Percentiles rank a stretch among this genome's conserved stretches.
Conservation (phyloP, 371 early-diverging fungal species). For the Mortierella sp. region DNA sequence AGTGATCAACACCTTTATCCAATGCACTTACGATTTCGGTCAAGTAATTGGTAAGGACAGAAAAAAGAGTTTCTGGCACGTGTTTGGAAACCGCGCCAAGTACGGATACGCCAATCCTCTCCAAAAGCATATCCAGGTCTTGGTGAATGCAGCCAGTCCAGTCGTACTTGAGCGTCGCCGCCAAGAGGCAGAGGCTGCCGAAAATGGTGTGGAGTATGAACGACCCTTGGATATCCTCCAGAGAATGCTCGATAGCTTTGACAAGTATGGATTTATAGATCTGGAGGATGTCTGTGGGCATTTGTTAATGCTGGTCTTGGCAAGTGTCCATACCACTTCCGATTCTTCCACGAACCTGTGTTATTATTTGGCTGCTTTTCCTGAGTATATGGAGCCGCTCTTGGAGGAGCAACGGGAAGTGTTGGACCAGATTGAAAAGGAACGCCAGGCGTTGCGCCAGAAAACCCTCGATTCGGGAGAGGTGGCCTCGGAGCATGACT, state of each 20-base stretch:
- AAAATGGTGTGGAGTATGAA: constrained; percentile 18
- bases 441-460: constrained; percentile 23
- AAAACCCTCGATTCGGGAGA: constrained; percentile 10
- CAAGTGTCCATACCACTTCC: constrained; percentile 60
- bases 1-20: constrained; percentile 38
- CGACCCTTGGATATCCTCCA: constrained; percentile 46
- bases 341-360: constrained; percentile 49
- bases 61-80: constrained; percentile 15
- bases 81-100: constrained; percentile 14
- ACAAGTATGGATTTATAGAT: constrained; percentile 48
- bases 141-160: constrained; percentile 30
- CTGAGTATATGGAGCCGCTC: constrained; percentile 57
- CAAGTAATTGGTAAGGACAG: constrained; percentile 5
- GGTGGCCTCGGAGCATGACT: constrained; percentile 4
- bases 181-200: constrained; percentile 25
- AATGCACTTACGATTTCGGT: constrained; percentile 33
- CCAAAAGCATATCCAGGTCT: constrained; percentile 25
- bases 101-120: constrained; percentile 28
- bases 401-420: constrained; percentile 59
- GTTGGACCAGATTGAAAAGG: constrained; percentile 25
- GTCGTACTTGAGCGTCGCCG: constrained; percentile 43
- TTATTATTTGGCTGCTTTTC: constrained; percentile 60
- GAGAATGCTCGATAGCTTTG: constrained; percentile 35
- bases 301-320: constrained; percentile 55
- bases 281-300: constrained; percentile 56